Percentiles rank a stretch among this genome's conserved stretches.
These are phyloP conservation scores for Colletotrichum somersetense DNA, from an alignment of 2,329 filamentous ascomycete genomes.

Conservation along the genomic window DNA sequence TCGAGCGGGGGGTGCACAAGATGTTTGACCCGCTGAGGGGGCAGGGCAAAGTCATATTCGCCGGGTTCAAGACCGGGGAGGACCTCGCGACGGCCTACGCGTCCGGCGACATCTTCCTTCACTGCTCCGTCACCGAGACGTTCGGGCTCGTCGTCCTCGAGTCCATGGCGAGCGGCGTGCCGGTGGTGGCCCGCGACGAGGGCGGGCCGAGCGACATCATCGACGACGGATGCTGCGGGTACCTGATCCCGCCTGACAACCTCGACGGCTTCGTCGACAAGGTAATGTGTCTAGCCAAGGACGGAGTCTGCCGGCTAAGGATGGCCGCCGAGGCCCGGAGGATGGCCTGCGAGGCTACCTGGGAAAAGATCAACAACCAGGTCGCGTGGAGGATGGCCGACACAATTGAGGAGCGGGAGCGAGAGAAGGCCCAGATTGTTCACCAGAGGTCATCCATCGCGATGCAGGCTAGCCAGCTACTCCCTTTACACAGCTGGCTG, in stretches of 20 bases:
- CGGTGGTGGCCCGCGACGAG: slow-evolving; percentile 76
- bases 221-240: slow-evolving; percentile 69
- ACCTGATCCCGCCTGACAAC: slow-evolving; percentile 70
- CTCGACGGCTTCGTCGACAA: slow-evolving; percentile 68
- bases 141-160: slow-evolving; percentile 79
- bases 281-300: slow-evolving; percentile 62
- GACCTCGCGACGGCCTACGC: slow-evolving; percentile 76
- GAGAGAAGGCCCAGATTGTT: slow-evolving; percentile 45
- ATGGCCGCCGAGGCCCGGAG: slow-evolving; percentile 64
- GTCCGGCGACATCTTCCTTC: slow-evolving; percentile 76
- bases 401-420: slow-evolving; percentile 61
- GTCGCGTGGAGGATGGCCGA: slow-evolving; percentile 74
- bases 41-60: slow-evolving; percentile 71
- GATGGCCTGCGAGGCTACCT: slow-evolving; percentile 74
- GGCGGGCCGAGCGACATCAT: slow-evolving; percentile 78
- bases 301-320: slow-evolving; percentile 56
- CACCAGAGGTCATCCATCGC: slow-evolving; percentile 35
- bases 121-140: slow-evolving; percentile 79
- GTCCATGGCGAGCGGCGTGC: slow-evolving; percentile 78
- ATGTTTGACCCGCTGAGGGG: slow-evolving; percentile 65
- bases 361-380: slow-evolving; percentile 79
- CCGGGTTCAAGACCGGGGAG: slow-evolving; percentile 72
- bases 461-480: slow-evolving; percentile 47
- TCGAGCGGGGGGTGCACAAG: slow-evolving; percentile 72
- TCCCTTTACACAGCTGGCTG: slow-evolving; percentile 60